Evolutionary conservation across 805 yeast genomes (phyloP).

Genomic region (Barnettozyma sucrosica): DNA sequence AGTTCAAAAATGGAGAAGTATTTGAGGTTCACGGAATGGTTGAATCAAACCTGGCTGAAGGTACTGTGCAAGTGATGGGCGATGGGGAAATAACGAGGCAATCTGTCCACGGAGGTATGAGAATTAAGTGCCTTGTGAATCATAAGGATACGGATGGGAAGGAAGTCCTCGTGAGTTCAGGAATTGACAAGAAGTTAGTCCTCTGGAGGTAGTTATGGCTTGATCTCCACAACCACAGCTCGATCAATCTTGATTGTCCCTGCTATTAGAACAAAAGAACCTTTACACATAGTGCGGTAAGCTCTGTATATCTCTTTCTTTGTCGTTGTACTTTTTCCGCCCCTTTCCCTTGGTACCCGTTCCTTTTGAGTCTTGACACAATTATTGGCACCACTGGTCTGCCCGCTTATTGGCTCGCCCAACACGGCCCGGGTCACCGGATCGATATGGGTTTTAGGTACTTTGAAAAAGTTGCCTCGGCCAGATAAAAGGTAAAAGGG

Average conservation of each 20-base stretch:
- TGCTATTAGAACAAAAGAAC: too few relatives aligned
- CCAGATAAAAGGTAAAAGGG: background rate
- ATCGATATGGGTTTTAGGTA: background rate
- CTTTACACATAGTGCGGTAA: too few relatives aligned
- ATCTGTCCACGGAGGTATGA: conserved; percentile 26
- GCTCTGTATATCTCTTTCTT: too few relatives aligned
- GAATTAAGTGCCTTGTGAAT: conserved; percentile 40
- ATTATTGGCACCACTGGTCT: background rate
- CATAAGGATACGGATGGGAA: conserved; percentile 21
- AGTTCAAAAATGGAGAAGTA: conserved; percentile 35
- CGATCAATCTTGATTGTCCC: too few relatives aligned
- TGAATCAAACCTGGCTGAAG: background rate
- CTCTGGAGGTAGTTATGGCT: conserved; percentile 27
- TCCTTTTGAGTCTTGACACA: background rate
- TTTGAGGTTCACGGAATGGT: conserved; percentile 20
- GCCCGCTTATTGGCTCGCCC: background rate
- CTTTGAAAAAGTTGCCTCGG: background rate
- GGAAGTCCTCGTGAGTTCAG: conserved; percentile 43
- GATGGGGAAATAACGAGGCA: background rate
- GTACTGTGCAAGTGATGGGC: background rate
- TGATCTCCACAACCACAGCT: too few relatives aligned
- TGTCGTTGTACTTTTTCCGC: too few relatives aligned
- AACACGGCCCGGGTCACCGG: background rate
- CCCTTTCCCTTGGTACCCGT: too few relatives aligned
- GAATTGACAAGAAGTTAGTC: conserved; percentile 37